These are phyloP conservation scores for Yamadazyma sp. DNA, from an alignment of 805 yeast genomes.

Conservation along the genomic window DNA sequence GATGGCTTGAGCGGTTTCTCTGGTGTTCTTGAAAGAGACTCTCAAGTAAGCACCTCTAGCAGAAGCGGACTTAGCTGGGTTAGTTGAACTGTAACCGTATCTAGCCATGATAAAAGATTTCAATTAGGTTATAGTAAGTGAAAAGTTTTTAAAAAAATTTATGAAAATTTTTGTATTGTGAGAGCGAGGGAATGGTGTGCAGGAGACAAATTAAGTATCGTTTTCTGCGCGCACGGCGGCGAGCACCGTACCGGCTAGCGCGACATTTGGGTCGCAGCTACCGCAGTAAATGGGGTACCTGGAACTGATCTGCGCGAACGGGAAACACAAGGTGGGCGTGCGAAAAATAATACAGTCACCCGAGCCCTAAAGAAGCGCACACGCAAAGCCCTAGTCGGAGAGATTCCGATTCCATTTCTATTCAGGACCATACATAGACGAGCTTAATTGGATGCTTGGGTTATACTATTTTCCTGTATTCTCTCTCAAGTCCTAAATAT, in stretches of 20 bases:
- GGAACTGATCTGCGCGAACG: too few species aligned
- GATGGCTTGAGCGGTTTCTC: conserved; percentile 98
- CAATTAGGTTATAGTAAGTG: conserved; percentile 9
- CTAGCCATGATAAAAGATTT: conserved; percentile 69
- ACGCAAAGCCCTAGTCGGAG: conserved; percentile 1
- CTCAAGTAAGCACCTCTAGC: conserved; percentile 99
- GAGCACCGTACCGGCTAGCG: neutral
- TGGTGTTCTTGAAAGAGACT: conserved; percentile 99
- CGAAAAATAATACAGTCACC: conserved; percentile 2
- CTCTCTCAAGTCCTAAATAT: too few species aligned
- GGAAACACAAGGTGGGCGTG: too few species aligned
- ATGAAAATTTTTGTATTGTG: conserved; percentile 7
- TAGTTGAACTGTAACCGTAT: conserved; percentile 98
- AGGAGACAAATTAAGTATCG: neutral
- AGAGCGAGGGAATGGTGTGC: conserved; percentile 2
- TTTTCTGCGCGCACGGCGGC: neutral
- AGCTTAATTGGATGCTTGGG: too few species aligned
- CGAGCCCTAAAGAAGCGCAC: conserved; percentile 4
- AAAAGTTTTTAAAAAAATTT: conserved; percentile 10
- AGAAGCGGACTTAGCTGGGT: conserved; percentile 99
- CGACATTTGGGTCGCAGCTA: neutral
- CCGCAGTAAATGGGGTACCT: too few species aligned
- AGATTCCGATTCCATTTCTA: too few species aligned
- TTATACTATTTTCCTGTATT: too few species aligned
- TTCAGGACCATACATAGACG: too few species aligned